Conservation (phyloP, 306 rosid species). For the Quercus dentata region DNA sequence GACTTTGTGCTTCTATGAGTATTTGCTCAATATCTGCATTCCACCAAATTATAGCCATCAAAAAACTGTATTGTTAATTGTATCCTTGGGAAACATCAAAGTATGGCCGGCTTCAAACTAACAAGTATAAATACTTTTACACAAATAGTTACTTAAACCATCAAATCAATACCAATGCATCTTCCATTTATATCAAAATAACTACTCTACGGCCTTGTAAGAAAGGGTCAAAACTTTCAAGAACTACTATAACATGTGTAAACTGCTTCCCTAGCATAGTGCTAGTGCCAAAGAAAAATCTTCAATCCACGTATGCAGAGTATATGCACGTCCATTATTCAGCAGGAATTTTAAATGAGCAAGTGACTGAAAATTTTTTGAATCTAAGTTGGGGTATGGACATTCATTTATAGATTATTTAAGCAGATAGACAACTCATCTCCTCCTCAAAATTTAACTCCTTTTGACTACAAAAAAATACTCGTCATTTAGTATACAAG, state of each 20-base stretch:
- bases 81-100: not conserved
- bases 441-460: not conserved
- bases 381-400: not conserved
- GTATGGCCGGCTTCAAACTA: not conserved
- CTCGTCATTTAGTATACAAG: not conserved
- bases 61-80: not conserved
- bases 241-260: not conserved
- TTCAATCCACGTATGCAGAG: not conserved
- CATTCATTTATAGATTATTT: not conserved
- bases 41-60: slow-evolving; percentile 24
- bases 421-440: not conserved
- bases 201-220: not conserved
- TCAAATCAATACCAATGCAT: not conserved
- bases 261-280: not conserved
- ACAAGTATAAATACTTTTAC: not conserved
- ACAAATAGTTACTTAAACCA: not conserved
- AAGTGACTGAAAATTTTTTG: not conserved
- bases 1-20: slow-evolving; percentile 65
- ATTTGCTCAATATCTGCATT: slow-evolving; percentile 62
- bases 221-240: too few species aligned
- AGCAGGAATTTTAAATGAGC: not conserved
- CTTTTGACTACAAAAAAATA: not conserved
- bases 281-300: not conserved
- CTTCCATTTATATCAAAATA: not conserved
- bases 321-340: not conserved